phyloP scores from a whole-genome alignment of 345 rosid species.

The Eucalyptus tenuipes region DNA sequence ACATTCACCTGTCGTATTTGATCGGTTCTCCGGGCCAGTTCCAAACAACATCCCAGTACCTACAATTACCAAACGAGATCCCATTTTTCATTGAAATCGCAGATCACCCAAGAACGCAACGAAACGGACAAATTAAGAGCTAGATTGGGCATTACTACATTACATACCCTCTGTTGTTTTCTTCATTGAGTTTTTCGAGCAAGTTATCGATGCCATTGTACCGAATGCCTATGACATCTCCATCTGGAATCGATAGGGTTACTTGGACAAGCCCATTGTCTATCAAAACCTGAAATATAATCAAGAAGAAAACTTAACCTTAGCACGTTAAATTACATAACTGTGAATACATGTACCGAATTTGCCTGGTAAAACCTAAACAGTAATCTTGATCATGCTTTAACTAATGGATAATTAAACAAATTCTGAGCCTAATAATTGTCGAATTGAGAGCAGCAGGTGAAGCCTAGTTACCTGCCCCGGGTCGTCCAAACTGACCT shows the following conservation, averaged over 20 bases:
- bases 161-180: slow-evolving; percentile 48
- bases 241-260: slow-evolving; percentile 47
- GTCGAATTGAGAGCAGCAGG: neutral
- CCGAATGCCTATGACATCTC: slow-evolving; percentile 43
- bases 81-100: neutral
- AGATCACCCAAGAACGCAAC: neutral
- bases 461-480: slow-evolving; percentile 1
- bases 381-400: neutral
- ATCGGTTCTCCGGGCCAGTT: slow-evolving; percentile 18
- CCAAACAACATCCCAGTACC: slow-evolving; percentile 95
- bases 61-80: neutral
- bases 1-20: slow-evolving; percentile 15
- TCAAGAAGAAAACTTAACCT: neutral
- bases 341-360: neutral
- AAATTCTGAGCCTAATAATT: neutral
- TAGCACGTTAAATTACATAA: too few species aligned
- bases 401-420: neutral
- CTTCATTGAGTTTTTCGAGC: slow-evolving; percentile 15
- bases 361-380: neutral
- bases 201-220: slow-evolving; percentile 53
- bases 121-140: neutral
- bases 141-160: neutral
- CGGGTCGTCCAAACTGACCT: neutral
- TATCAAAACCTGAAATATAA: slow-evolving; percentile 37
- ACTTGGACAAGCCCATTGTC: slow-evolving; percentile 60